Percentiles rank a stretch among this genome's conserved stretches.
These are phyloP conservation scores for Verticillium tricorpus DNA, from an alignment of 2,329 filamentous ascomycete genomes.

Conservation along the genomic window DNA sequence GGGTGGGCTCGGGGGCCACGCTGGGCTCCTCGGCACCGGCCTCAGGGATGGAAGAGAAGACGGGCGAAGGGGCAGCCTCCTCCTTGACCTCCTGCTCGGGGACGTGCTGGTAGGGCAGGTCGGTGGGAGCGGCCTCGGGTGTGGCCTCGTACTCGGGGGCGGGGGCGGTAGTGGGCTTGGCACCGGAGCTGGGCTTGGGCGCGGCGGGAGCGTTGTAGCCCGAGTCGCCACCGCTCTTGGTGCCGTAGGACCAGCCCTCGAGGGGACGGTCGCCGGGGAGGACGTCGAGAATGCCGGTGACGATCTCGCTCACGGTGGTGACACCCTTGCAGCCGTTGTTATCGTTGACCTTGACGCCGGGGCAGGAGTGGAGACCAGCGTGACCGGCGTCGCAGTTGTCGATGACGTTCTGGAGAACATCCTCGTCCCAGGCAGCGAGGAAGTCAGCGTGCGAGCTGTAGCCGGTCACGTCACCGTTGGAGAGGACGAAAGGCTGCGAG, in stretches of 20 bases:
- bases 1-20: conserved; percentile 2
- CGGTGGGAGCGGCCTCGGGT: neutral
- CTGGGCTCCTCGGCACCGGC: conserved; percentile 1
- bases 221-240: conserved; percentile 1
- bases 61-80: neutral
- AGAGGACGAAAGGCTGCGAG: conserved; percentile 61
- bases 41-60: conserved; percentile 1
- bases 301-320: conserved; percentile 31
- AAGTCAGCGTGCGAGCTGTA: conserved; percentile 71
- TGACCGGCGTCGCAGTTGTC: conserved; percentile 60
- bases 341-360: conserved; percentile 44
- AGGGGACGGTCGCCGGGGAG: conserved; percentile 54
- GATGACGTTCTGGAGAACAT: conserved; percentile 61
- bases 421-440: conserved; percentile 66
- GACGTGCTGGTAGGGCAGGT: neutral
- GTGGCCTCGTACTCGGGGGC: neutral
- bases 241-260: conserved; percentile 40
- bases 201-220: conserved; percentile 3
- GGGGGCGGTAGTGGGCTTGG: conserved; percentile 6
- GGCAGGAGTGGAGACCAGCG: conserved; percentile 58
- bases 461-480: conserved; percentile 66
- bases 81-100: neutral
- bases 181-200: neutral
- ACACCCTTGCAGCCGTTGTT: conserved; percentile 46
- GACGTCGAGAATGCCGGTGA: conserved; percentile 35